phyloP scores from a whole-genome alignment of 305 asterid species.

The Fraxinus floribunda region DNA sequence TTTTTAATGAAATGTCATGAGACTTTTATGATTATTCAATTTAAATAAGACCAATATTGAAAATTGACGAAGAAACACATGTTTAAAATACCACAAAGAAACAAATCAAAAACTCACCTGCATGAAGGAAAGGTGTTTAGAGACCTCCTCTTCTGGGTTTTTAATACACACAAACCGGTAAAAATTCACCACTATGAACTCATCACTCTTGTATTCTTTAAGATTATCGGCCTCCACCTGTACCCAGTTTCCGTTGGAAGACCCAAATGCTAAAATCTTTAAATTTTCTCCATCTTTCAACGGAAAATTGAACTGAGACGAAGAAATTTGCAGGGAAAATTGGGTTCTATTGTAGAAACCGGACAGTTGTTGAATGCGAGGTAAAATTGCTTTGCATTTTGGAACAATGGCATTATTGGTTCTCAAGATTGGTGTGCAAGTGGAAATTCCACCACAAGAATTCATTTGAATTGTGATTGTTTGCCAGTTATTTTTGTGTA shows the following conservation, averaged over 20 bases:
- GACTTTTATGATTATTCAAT: not conserved
- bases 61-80: not conserved
- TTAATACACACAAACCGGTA: conserved; percentile 62
- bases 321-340: conserved; percentile 20
- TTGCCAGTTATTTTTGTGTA: not conserved
- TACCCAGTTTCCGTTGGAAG: conserved; percentile 39
- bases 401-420: conserved; percentile 21
- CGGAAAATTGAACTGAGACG: conserved; percentile 15
- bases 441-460: conserved; percentile 26
- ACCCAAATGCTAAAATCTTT: conserved; percentile 37
- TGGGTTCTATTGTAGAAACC: conserved; percentile 26
- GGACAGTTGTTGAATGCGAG: conserved; percentile 18
- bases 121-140: conserved; percentile 74
- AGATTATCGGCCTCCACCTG: conserved; percentile 34
- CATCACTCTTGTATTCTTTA: conserved; percentile 38
- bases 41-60: not conserved
- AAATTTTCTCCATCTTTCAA: conserved; percentile 27
- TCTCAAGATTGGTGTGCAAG: conserved; percentile 27
- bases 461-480: conserved; percentile 28
- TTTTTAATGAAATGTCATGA: not conserved
- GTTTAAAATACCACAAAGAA: conserved; percentile 2
- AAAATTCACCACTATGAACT: conserved; percentile 80
- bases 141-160: conserved; percentile 65
- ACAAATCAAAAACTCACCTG: conserved; percentile 39
- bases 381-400: not conserved